Base-by-base conservation (phyloP, 192 early-diverging fungal genomes). In the Coemansia sp. region DNA sequence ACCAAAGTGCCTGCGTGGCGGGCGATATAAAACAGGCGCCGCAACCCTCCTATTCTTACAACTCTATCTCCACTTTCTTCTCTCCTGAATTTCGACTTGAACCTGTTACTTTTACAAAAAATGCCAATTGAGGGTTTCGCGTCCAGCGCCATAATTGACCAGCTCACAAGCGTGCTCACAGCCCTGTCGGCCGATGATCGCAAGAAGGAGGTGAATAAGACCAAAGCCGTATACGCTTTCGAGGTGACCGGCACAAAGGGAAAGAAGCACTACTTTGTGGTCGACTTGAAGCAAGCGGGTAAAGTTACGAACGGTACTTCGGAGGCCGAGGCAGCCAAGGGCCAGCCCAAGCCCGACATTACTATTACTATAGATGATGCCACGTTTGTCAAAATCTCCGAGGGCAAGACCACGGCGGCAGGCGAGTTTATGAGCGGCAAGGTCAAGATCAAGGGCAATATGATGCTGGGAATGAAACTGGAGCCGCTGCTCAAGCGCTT, bases 341-440 rank as follows among this genome's bases (percentile, higher is more conserved):
- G 74, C 51, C 79, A 81, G 66, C 79, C 86, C 57, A 88, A 95
- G 84, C 81, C 94, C 35, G 94, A 96, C 71, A 86, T 92, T 58
- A 88, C 72, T 59, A 84, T 97, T 23, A 59, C 79, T 15, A 61
- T 96, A 60, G 69, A 57, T 25, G 96, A 98, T 76, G 84, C 76
- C 29, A 89, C 88, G 58, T 91, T 98, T 76, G 71, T 94, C 35
- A 88, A 86, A 54, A 77, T 98, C 24, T 85, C 90, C n/a, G 73
- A 84, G 32, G 94, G 94, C 58, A 93, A 93, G 78, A 76, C 90
- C 39, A 94, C 92, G 55, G 88, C 89, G 11, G 93, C 94, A 75
- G 93, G 92, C 81, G 87, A 91, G 72, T 97, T 92, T 81, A 92
- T 95, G 92, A 76, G 83, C 61, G 93, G 96, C 61, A 95, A 94